Evolutionary conservation across 2,329 filamentous ascomycete genomes (phyloP).

Genomic region (Ambrosiella xylebori): DNA sequence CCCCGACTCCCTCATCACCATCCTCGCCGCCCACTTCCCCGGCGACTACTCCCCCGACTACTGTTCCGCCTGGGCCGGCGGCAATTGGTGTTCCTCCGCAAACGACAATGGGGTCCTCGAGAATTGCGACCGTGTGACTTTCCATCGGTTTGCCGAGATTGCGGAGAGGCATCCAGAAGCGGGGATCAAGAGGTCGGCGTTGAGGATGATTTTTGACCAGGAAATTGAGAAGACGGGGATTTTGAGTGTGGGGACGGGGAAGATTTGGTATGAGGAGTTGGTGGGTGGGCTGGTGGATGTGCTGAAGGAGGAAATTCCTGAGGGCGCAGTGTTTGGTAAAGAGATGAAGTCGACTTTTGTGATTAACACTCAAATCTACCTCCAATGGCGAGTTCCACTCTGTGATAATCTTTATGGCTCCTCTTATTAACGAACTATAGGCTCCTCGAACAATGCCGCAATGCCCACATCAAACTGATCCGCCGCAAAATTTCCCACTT

Average conservation of each 20-base stretch:
- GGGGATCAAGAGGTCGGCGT: slow-evolving; percentile 30
- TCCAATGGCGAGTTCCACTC: slow-evolving; percentile 40
- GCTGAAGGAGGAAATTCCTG: slow-evolving; percentile 18
- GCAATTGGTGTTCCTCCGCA: slow-evolving; percentile 47
- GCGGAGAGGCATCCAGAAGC: slow-evolving; percentile 30
- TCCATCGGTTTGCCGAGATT: slow-evolving; percentile 13
- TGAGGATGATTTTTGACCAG: slow-evolving; percentile 16
- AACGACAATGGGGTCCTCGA: slow-evolving; percentile 17
- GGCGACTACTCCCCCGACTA: slow-evolving; percentile 75
- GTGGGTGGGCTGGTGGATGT: slow-evolving; percentile 21
- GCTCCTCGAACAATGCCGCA: slow-evolving; percentile 54
- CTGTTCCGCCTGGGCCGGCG: slow-evolving; percentile 64
- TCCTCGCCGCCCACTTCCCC: slow-evolving; percentile 66
- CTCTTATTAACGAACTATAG: neutral
- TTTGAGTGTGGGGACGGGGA: slow-evolving; percentile 21
- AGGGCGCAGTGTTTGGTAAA: slow-evolving; percentile 21
- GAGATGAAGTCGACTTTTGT: slow-evolving; percentile 21
- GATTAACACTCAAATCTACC: slow-evolving; percentile 58
- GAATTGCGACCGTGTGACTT: slow-evolving; percentile 15
- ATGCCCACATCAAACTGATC: slow-evolving; percentile 44
- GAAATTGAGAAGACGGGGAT: slow-evolving; percentile 29
- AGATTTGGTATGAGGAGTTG: slow-evolving; percentile 25
- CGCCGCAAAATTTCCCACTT: slow-evolving; percentile 48
- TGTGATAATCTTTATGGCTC: no score
- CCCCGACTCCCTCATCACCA: slow-evolving; percentile 30